Evolutionary conservation across 106 monocot genomes (phyloP).

Genomic region (Dendrobium nobile): DNA sequence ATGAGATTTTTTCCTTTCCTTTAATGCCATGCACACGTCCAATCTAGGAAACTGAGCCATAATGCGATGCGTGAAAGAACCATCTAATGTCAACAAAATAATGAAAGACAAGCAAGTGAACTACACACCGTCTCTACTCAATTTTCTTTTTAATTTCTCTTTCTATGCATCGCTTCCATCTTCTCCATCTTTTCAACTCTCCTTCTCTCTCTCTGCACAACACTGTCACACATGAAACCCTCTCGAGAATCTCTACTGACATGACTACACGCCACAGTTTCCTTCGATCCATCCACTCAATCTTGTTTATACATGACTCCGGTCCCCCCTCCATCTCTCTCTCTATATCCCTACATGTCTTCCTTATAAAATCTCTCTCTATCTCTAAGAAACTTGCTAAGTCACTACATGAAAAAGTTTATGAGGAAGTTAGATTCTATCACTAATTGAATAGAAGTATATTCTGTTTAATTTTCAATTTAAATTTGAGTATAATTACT

Average conservation of each 20-base stretch:
- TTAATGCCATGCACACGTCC: conserved; percentile 80
- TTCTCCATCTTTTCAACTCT: neutral
- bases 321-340: too few relatives aligned
- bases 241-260: conserved; percentile 36
- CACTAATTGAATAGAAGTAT: too few relatives aligned
- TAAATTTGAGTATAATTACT: too few relatives aligned
- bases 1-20: neutral
- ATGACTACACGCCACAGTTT: conserved; percentile 28
- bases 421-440: too few relatives aligned
- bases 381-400: neutral
- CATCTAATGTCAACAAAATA: neutral
- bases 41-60: conserved; percentile 50
- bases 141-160: neutral
- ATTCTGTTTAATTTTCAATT: too few relatives aligned
- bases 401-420: too few relatives aligned
- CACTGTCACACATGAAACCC: conserved; percentile 9
- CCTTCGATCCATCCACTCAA: conserved; percentile 38
- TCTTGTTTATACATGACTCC: neutral
- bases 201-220: neutral
- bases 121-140: neutral
- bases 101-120: conserved; percentile 4
- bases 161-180: neutral
- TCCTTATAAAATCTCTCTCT: neutral
- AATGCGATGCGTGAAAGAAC: conserved; percentile 9
- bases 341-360: neutral